Base-by-base conservation (phyloP, 495 filamentous ascomycete species). In the Trichocladium antarcticum region DNA sequence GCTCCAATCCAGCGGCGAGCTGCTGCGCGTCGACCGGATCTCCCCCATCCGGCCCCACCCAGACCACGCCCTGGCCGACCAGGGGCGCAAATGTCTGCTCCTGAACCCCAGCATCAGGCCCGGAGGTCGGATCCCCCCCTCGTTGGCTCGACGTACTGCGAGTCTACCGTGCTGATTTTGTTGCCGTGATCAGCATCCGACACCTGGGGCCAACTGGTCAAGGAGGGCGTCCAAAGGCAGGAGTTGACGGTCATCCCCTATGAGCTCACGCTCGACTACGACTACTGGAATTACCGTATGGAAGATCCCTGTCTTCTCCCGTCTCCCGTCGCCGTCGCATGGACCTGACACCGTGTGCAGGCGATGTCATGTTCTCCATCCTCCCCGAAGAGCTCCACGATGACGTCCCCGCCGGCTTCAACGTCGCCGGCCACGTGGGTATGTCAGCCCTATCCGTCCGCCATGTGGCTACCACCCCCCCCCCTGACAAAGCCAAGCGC, bases 351-450 rank as follows among this genome's bases (percentile, higher is more conserved):
- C 51, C 20, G 47, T 6, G 0, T 41, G 4, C 45, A 90, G 87
- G 80, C 48, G 89, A 97, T 55, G 83, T 97, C 22, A 85, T 96
- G 60, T 64, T 59, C 15, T 74, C 87, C 5, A 78, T 96, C 41
- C 70, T 96, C 0, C 88, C 89, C 0, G 67, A 72, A 15, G 66
- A 70, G 37, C 55, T 66, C 21, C 71, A 83, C 59, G 76, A 78
- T 19, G 89, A 95, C 29, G 71, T 92, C 8, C 93, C 92, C n/a
- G 73, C 76, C 29, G 87, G 88, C 20, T 97, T 90, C 71, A 84
- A 82, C 37, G 77, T 80, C 45, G 85, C 87, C 32, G 92, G 92
- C 36, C 93, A 99, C 56, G 79, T 99, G 38, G 82, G 83, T 84
- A 73, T 44, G 77, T 51, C n/a, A 10, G 11, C 17, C 21, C 24